Conservation (phyloP, 805 yeast species). For the Scheffersomyces ergatensis region DNA sequence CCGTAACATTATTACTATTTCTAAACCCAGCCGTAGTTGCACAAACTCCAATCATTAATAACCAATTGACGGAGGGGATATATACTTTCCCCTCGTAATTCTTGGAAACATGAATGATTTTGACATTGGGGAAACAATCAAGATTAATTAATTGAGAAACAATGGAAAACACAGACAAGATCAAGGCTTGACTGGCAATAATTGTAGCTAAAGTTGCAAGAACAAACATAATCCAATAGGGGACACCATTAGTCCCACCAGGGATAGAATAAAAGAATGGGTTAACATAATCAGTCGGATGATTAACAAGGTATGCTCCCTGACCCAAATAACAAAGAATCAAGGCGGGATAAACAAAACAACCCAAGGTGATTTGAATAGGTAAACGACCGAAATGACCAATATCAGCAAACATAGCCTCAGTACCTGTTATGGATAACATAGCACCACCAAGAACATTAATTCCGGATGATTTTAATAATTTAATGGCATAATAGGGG, state of each 20-base stretch:
- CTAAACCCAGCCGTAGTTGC: slow-evolving; percentile 52
- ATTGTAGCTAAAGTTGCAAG: slow-evolving; percentile 54
- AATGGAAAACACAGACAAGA: slow-evolving; percentile 54
- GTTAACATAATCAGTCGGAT: slow-evolving; percentile 39
- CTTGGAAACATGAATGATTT: slow-evolving; percentile 44
- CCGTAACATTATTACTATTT: slow-evolving; percentile 48
- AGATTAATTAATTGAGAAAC: slow-evolving; percentile 50
- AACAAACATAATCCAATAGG: slow-evolving; percentile 51
- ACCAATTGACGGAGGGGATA: slow-evolving; percentile 49
- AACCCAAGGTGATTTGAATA: slow-evolving; percentile 44
- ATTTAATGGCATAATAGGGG: slow-evolving; percentile 51
- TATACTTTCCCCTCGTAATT: slow-evolving; percentile 49
- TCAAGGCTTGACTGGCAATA: slow-evolving; percentile 61
- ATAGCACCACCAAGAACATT: slow-evolving; percentile 50
- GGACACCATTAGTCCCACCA: slow-evolving; percentile 41
- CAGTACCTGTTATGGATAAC: slow-evolving; percentile 58
- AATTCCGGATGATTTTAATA: slow-evolving; percentile 36
- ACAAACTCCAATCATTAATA: slow-evolving; percentile 50
- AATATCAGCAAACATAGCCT: slow-evolving; percentile 64
- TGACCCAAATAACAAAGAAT: slow-evolving; percentile 58
- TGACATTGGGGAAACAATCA: slow-evolving; percentile 53
- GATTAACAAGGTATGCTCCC: slow-evolving; percentile 44
- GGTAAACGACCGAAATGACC: slow-evolving; percentile 54
- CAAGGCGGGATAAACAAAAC: slow-evolving; percentile 51
- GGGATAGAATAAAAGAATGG: slow-evolving; percentile 52